Conservation (phyloP, 2,329 filamentous ascomycete genomes). For the Beauveria pseudobassiana region DNA sequence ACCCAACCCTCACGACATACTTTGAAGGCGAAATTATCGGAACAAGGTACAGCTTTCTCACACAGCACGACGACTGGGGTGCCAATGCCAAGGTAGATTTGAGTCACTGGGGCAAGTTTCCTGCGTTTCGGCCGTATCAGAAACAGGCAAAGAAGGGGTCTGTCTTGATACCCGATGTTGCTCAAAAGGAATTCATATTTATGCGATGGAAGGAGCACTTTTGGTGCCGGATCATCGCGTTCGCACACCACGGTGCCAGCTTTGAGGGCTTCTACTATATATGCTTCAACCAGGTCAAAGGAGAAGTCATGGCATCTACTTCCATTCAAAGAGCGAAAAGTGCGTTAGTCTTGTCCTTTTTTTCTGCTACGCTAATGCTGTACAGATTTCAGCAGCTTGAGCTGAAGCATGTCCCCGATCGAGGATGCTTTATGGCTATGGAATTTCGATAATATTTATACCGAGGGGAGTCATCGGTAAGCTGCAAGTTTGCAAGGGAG, state of each 20-base stretch:
- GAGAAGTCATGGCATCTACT: slow-evolving; percentile 90
- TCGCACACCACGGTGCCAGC: slow-evolving; percentile 76
- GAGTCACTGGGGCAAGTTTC: slow-evolving; percentile 87
- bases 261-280: slow-evolving; percentile 99
- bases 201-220: slow-evolving; percentile 99
- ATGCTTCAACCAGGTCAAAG: slow-evolving; percentile 88
- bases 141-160: slow-evolving; percentile 51
- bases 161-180: slow-evolving; percentile 57
- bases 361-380: not conserved
- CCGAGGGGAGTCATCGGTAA: not conserved
- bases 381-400: slow-evolving; percentile 84
- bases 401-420: slow-evolving; percentile 78
- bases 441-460: slow-evolving; percentile 55
- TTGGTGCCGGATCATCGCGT: slow-evolving; percentile 92
- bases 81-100: slow-evolving; percentile 86
- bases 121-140: slow-evolving; percentile 70
- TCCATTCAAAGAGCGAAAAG: slow-evolving; percentile 97
- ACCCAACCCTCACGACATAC: slow-evolving; percentile 95
- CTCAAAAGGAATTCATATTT: slow-evolving; percentile 81
- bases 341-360: slow-evolving; percentile 39
- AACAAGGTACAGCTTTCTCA: slow-evolving; percentile 88
- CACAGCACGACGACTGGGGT: slow-evolving; percentile 83
- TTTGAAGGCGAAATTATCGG: slow-evolving; percentile 98
- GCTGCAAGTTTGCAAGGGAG: not conserved
- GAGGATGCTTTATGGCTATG: slow-evolving; percentile 74